Base-by-base conservation (phyloP, 139 green algal genomes). In the Pleodorina starrii region DNA sequence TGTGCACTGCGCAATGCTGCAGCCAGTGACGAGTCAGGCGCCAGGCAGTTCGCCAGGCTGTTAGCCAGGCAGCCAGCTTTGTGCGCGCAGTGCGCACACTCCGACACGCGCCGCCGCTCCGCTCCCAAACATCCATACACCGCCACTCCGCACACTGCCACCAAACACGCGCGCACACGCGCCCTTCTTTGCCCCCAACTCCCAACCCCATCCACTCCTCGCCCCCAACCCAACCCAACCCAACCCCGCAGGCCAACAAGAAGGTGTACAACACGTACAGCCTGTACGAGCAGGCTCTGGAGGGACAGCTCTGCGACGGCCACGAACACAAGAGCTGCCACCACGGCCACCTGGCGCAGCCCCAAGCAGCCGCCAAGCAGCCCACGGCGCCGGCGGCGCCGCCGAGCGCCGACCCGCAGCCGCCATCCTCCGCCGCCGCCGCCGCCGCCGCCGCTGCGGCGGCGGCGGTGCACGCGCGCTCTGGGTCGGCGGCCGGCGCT, bases 261-360 rank as follows among this genome's bases (percentile, higher is more conserved):
- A 92, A 92, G 59, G 27, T 42, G 25, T 92, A 87, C 73, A 50
- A 81, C 68, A 51, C 92, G 66, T 89, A 72, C 27, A 66, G 54
- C 9, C 38, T 80, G 14, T 94, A 96, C 90, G 78, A 91, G 85
- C 83, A 51, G 68, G 83, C 83, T 21, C 21, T 88, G 35, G 35
- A 54, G 4, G 83, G 83, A 14, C 60, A 43, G 35, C 83, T 88
- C 21, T 88, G 83, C 68, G 48, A 71, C 68, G 83, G 48, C 17
- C 32, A 66, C 63, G 83, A 82, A 7, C 74, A 81, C 46, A 32
- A 44, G 35, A 19, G 32, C 10, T 88, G 66, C 46, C 32, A 66
- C 54, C 66, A 88, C 83, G 83, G 83, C 4, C 66, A 88, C 66
- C 83, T 88, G 44, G 63, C 43, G 2, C n/a, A n/a, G n/a, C 14